phyloP scores from a whole-genome alignment of 2,329 filamentous ascomycete species.

The Colletotrichum magnum region DNA sequence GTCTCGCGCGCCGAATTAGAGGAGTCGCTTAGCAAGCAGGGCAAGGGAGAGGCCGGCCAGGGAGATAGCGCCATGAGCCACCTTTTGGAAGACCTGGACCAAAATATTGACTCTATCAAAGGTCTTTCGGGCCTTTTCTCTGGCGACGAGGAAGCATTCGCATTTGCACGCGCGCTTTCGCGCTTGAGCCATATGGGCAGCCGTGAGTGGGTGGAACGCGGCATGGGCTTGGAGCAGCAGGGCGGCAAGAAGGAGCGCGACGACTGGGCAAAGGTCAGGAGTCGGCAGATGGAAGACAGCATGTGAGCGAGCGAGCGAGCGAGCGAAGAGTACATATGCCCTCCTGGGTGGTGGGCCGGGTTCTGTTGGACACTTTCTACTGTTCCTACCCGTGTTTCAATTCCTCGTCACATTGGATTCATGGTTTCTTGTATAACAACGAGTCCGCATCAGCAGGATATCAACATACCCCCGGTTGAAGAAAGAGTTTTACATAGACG shows the following conservation, averaged over 20 bases:
- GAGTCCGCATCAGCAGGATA: constrained; percentile 23
- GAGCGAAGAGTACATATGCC: neutral
- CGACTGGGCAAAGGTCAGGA: constrained; percentile 75
- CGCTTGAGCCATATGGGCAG: constrained; percentile 93
- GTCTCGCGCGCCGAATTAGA: constrained; percentile 79
- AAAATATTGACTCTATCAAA: constrained; percentile 88
- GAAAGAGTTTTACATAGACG: constrained; percentile 1
- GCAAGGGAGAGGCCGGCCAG: constrained; percentile 46
- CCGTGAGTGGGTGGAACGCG: constrained; percentile 93
- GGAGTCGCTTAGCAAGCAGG: constrained; percentile 64
- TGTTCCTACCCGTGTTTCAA: constrained; percentile 16
- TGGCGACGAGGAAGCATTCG: constrained; percentile 96
- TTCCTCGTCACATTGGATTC: neutral
- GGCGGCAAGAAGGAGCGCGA: constrained; percentile 77
- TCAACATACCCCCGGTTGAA: constrained; percentile 28
- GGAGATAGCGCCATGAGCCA: constrained; percentile 80
- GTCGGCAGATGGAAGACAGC: constrained; percentile 77
- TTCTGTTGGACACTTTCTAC: constrained; percentile 18
- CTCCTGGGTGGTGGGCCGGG: constrained; percentile 6
- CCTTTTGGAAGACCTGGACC: constrained; percentile 89
- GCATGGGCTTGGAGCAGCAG: constrained; percentile 74
- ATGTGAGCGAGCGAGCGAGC: constrained; percentile 59
- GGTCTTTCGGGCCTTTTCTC: constrained; percentile 84
- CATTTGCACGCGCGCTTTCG: constrained; percentile 90
- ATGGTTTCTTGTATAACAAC: constrained; percentile 6